Evolutionary conservation across 2,329 filamentous ascomycete species (phyloP), one percentile per base, ranked within the genome.

Genomic region (Cryphonectria carpinicola): DNA sequence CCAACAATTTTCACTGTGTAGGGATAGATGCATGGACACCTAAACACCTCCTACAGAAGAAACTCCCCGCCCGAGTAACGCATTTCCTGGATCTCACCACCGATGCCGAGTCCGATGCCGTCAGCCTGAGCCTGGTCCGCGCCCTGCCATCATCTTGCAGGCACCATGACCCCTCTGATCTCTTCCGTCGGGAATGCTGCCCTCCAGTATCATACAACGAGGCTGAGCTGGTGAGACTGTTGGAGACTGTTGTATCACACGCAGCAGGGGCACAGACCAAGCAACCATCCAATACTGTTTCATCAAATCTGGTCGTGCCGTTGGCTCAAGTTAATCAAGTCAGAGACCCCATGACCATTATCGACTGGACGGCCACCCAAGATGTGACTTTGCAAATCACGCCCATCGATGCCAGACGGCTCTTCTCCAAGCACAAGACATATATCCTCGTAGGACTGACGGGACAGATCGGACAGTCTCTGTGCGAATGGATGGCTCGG

Each of bases 401-500:
- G 1, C 56, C 56, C 19, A 35, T 60, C 56, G 32, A 35, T 22
- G 25, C 56, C 56, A 28, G 10, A 7, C 25, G 56, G 56, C 25
- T 60, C 25, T 60, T 60, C 32, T 60, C 56, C 13, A 28, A 11
- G 13, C 4, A 60, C 25, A 60, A 60, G 32, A 80, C 80, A 0
- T 82, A 82, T 66, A 73, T 77, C 19, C 69, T 82, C 1, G 75
- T 78, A 4, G 80, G 80, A 0, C 69, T 81, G 43, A 73, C 78
- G 0, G 76, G 79, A 4, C 77, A 76, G 2, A 39, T 82, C 28
- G 82, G 82, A 7, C 74, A 76, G 14, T 82, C 81, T 0, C 73
- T 82, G 2, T 78, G 75, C 61, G 71, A 78, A 17, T 82, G 77
- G 77, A 83, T 82, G 81, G 72, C 78, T 6, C 66, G 71, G 0